Conservation (phyloP, 2,329 filamentous ascomycete species). For the Lachnellula occidentalis region DNA sequence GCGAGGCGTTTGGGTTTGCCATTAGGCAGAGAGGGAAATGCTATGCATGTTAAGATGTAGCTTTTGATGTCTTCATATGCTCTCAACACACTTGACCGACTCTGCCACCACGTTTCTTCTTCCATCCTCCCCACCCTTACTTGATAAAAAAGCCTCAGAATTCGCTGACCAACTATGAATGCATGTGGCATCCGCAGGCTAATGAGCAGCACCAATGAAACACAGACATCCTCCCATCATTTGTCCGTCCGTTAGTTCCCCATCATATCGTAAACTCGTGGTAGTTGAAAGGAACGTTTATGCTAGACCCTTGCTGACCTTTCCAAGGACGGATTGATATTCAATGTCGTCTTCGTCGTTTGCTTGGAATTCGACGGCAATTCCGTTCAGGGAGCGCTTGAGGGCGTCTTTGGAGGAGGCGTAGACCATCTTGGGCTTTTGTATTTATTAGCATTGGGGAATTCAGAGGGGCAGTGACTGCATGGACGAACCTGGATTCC, state of each 20-base stretch:
- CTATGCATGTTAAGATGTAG: conserved; percentile 14
- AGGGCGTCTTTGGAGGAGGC: conserved; percentile 82
- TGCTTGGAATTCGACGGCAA: conserved; percentile 74
- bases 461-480: background rate
- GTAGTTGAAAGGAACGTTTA: conserved; percentile 28
- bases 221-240: conserved; percentile 6
- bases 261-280: background rate
- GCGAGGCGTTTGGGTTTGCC: conserved; percentile 18
- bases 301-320: conserved; percentile 56
- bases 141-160: conserved; percentile 9
- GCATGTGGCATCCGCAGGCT: conserved; percentile 22
- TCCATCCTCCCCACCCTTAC: conserved; percentile 2
- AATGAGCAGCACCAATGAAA: conserved; percentile 29
- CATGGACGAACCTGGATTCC: conserved; percentile 60
- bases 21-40: conserved; percentile 8
- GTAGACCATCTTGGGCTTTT: conserved; percentile 82
- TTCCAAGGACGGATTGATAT: conserved; percentile 63
- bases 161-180: conserved; percentile 14
- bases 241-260: conserved; percentile 1
- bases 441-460: conserved; percentile 5
- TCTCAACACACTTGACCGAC: background rate
- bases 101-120: background rate
- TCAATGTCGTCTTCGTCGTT: conserved; percentile 81
- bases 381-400: conserved; percentile 71
- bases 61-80: conserved; percentile 24